phyloP scores from a whole-genome alignment of 2,329 filamentous ascomycete species.

The Ophidiomyces ophidiicola region DNA sequence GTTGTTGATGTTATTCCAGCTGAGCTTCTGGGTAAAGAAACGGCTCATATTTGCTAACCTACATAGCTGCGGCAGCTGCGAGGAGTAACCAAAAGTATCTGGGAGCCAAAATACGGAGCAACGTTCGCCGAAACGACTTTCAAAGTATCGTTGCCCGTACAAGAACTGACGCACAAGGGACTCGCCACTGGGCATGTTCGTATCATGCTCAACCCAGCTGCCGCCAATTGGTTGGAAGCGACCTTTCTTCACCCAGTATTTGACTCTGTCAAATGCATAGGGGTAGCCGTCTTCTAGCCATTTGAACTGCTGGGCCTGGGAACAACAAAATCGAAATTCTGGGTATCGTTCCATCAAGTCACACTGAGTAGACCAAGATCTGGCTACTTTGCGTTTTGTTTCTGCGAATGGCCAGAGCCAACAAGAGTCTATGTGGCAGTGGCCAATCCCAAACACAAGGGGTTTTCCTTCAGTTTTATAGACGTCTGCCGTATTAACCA shows the following conservation, averaged over 20 bases:
- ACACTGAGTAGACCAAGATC: constrained; percentile 95
- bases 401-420: constrained; percentile 99
- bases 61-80: constrained; percentile 85
- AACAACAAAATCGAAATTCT: constrained; percentile 83
- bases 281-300: constrained; percentile 91
- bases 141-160: constrained; percentile 89
- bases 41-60: constrained; percentile 89
- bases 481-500: constrained; percentile 70
- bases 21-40: constrained; percentile 96
- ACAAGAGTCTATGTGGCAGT: constrained; percentile 96
- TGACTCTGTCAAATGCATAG: constrained; percentile 77
- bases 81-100: constrained; percentile 95
- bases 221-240: constrained; percentile 91
- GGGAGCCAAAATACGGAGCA: constrained; percentile 94
- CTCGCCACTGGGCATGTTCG: constrained; percentile 91
- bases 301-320: constrained; percentile 94
- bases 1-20: constrained; percentile 99
- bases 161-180: constrained; percentile 88
- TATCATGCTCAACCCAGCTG: constrained; percentile 98
- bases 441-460: constrained; percentile 77
- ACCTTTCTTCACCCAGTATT: constrained; percentile 77
- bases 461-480: constrained; percentile 64
- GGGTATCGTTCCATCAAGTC: constrained; percentile 90
- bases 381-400: constrained; percentile 88
- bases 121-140: constrained; percentile 79